These are phyloP conservation scores for Salix exigua DNA, from an alignment of 345 rosid genomes.

Conservation along the genomic window DNA sequence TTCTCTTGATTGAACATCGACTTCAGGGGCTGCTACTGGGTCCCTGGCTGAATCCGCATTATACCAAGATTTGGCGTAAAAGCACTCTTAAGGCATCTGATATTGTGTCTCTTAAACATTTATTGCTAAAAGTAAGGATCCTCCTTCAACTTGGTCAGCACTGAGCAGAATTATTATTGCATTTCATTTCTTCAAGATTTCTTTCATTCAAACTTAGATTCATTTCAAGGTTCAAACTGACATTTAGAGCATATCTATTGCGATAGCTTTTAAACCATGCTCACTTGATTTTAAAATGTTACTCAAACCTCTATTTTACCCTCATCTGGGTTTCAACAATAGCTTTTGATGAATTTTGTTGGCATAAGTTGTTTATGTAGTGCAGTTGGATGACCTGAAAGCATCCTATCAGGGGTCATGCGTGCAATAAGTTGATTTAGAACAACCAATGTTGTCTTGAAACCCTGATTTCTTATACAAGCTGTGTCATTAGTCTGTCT, in stretches of 20 bases:
- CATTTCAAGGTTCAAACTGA: neutral
- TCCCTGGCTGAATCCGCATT: conserved; percentile 80
- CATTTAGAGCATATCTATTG: neutral
- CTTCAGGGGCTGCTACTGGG: conserved; percentile 80
- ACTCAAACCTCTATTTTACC: neutral
- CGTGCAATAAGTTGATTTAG: neutral
- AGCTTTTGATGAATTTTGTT: neutral
- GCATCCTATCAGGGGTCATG: neutral
- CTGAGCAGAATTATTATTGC: neutral
- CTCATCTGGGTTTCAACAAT: neutral
- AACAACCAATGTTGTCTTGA: neutral
- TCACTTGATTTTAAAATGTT: neutral
- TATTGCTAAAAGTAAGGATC: conserved; percentile 56
- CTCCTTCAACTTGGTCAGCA: neutral
- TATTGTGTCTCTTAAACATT: conserved; percentile 49
- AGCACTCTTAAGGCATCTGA: conserved; percentile 51
- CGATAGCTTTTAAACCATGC: neutral
- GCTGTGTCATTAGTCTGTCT: neutral
- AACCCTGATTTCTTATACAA: neutral
- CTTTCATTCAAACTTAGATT: neutral
- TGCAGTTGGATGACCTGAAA: neutral
- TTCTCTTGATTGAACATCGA: conserved; percentile 64
- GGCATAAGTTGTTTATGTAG: neutral
- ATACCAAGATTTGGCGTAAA: conserved; percentile 61
- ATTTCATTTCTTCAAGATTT: neutral